Conservation (phyloP, 2,329 filamentous ascomycete genomes). For the Hypoxylon sp. region DNA sequence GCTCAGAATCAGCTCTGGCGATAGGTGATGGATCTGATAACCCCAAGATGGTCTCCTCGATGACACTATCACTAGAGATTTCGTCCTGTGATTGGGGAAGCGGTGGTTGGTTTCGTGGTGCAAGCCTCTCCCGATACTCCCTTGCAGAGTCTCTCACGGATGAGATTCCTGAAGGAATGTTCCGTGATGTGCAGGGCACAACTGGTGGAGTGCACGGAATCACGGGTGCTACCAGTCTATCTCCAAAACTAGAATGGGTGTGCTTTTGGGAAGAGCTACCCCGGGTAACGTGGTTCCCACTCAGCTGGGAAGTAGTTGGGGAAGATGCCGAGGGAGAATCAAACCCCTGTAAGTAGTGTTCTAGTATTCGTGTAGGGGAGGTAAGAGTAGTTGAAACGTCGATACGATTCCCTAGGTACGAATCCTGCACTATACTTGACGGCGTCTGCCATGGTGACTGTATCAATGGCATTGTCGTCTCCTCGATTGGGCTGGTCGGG, state of each 20-base stretch:
- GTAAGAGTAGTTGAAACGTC: conserved; percentile 54
- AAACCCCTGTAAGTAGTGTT: conserved; percentile 62
- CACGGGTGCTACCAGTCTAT: conserved; percentile 15
- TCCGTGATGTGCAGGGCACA: conserved; percentile 46
- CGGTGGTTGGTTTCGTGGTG: conserved; percentile 14
- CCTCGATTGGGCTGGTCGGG: conserved; percentile 14
- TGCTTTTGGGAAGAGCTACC: conserved; percentile 13
- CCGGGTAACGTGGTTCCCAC: not conserved
- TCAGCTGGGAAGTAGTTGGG: conserved; percentile 34
- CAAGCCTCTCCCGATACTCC: conserved; percentile 7
- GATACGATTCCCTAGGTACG: conserved; percentile 61
- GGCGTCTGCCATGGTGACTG: conserved; percentile 60
- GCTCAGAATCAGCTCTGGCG: conserved; percentile 55
- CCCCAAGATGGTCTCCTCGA: conserved; percentile 50
- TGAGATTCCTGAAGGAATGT: conserved; percentile 3
- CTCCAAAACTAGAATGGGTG: not conserved
- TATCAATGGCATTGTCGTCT: conserved; percentile 38
- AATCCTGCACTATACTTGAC: conserved; percentile 69
- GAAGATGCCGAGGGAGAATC: conserved; percentile 48
- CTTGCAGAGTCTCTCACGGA: conserved; percentile 3
- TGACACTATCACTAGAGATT: conserved; percentile 41
- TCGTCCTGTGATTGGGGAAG: conserved; percentile 19
- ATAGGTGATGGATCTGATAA: conserved; percentile 38
- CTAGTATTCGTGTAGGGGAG: conserved; percentile 67
- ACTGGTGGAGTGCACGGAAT: conserved; percentile 40